Percentiles rank a stretch among this genome's conserved stretches.
These are phyloP conservation scores for Rosellinia necatrix DNA, from an alignment of 2,329 filamentous ascomycete genomes.

Conservation along the genomic window DNA sequence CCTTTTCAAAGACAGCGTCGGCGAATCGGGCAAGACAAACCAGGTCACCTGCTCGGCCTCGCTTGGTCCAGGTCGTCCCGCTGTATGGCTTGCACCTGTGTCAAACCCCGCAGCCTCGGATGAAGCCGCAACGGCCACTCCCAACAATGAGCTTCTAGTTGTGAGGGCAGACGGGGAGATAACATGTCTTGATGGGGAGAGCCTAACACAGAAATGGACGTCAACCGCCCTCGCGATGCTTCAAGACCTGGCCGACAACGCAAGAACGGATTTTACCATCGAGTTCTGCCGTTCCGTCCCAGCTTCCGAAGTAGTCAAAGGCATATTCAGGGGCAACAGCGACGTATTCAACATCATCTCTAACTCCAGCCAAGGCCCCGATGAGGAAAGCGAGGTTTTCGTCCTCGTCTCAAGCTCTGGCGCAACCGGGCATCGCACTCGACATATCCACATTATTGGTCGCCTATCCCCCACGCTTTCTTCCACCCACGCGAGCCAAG, in stretches of 20 bases:
- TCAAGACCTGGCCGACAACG: conserved; percentile 46
- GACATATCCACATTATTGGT: conserved; percentile 39
- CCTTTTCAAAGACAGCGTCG: conserved; percentile 62
- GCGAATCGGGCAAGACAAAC: conserved; percentile 55
- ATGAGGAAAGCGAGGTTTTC: conserved; percentile 57
- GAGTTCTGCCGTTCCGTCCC: conserved; percentile 54
- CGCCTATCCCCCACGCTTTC: conserved; percentile 29
- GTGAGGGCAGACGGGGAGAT: conserved; percentile 66
- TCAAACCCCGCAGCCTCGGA: conserved; percentile 34
- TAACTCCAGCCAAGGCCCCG: conserved; percentile 49
- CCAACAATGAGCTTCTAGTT: conserved; percentile 51
- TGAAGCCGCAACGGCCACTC: conserved; percentile 28
- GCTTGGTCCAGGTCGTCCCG: conserved; percentile 46
- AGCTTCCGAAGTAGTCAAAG: conserved; percentile 55
- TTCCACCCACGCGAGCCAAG: conserved; percentile 23
- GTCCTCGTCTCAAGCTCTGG: conserved; percentile 52
- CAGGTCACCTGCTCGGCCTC: conserved; percentile 54
- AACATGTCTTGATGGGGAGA: conserved; percentile 63
- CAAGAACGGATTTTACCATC: conserved; percentile 47
- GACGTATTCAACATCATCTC: conserved; percentile 58
- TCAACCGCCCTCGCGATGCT: conserved; percentile 49
- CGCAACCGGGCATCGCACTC: conserved; percentile 32
- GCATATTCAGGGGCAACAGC: conserved; percentile 59
- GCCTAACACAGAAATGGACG: conserved; percentile 53
- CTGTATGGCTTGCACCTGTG: conserved; percentile 50